phyloP scores from a whole-genome alignment of 2,329 filamentous ascomycete genomes.

The Apiospora pterosperma region DNA sequence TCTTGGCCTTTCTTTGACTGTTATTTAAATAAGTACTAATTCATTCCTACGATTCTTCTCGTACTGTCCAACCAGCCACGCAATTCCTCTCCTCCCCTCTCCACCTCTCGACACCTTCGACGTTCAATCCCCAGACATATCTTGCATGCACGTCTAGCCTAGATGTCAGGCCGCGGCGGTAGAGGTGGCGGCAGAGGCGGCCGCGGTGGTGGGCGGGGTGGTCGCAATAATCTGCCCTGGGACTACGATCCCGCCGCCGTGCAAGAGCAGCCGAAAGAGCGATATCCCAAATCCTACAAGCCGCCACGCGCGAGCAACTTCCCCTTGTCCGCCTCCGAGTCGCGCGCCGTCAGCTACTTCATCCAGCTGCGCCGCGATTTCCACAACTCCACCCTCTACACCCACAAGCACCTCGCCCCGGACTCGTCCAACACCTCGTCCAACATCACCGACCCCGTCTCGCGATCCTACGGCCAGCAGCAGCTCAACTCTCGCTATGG shows the following conservation, averaged over 20 bases:
- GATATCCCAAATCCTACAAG: conserved; percentile 50
- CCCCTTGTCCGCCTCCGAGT: conserved; percentile 40
- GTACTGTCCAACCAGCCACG: neutral
- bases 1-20: neutral
- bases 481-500: conserved; percentile 56
- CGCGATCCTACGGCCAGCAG: conserved; percentile 50
- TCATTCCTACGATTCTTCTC: neutral
- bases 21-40: neutral
- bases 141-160: neutral
- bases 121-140: neutral
- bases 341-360: conserved; percentile 45
- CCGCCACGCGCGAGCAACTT: conserved; percentile 39
- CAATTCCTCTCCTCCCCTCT: too few species aligned
- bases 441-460: conserved; percentile 35
- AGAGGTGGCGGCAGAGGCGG: conserved; percentile 45
- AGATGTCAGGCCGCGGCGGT: conserved; percentile 51
- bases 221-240: conserved; percentile 43
- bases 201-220: conserved; percentile 43
- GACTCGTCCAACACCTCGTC: conserved; percentile 19
- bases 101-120: neutral
- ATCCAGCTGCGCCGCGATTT: conserved; percentile 55
- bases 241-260: conserved; percentile 48
- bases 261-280: conserved; percentile 55
- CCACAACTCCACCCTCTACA: conserved; percentile 54
- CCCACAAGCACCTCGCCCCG: conserved; percentile 42